These are phyloP conservation scores for Gnomoniopsis smithogilvyi DNA, from an alignment of 2,329 filamentous ascomycete species.

Conservation along the genomic window DNA sequence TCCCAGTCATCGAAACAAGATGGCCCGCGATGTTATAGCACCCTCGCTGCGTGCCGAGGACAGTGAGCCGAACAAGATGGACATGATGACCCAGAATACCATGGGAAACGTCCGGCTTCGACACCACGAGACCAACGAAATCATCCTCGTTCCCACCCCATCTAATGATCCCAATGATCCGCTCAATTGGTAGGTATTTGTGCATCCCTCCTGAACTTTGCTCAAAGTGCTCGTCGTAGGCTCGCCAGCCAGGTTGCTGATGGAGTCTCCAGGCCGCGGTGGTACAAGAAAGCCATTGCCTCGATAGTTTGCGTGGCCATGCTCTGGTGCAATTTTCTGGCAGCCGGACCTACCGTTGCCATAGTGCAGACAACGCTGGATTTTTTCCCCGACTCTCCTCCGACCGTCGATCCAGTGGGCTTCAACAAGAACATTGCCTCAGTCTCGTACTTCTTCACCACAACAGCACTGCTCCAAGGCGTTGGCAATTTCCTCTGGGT, in stretches of 20 bases:
- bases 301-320: slow-evolving; percentile 49
- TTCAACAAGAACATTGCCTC: slow-evolving; percentile 36
- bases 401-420: slow-evolving; percentile 22
- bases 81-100: slow-evolving; percentile 23
- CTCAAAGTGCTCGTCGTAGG: not conserved
- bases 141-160: slow-evolving; percentile 49
- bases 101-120: slow-evolving; percentile 41
- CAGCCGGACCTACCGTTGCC: slow-evolving; percentile 51
- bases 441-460: slow-evolving; percentile 51
- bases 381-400: slow-evolving; percentile 39
- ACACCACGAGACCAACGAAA: slow-evolving; percentile 40
- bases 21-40: slow-evolving; percentile 20
- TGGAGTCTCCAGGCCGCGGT: slow-evolving; percentile 33
- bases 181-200: slow-evolving; percentile 42
- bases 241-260: not conserved
- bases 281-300: slow-evolving; percentile 49
- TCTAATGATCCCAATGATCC: slow-evolving; percentile 50
- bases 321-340: slow-evolving; percentile 54
- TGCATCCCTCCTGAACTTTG: no score
- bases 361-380: slow-evolving; percentile 43
- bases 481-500: slow-evolving; percentile 45
- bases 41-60: slow-evolving; percentile 16
- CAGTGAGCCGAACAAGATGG: slow-evolving; percentile 15
- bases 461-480: slow-evolving; percentile 46
- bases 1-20: not conserved